These are phyloP conservation scores for Ceratobasidium sp. DNA, from an alignment of 1,284 basidiomycete species.

Conservation along the genomic window DNA sequence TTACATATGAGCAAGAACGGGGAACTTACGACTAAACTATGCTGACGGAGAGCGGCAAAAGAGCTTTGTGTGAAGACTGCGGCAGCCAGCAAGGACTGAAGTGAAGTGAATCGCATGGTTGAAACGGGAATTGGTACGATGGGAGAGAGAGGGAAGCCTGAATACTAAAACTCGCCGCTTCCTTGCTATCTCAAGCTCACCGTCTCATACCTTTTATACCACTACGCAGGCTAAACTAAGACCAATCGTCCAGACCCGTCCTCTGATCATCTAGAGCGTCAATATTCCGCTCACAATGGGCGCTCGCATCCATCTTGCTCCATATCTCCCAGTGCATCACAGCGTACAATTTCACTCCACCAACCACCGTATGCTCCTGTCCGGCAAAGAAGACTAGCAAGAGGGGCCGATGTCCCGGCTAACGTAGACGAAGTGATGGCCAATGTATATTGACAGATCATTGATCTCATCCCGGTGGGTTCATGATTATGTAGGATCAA, in stretches of 20 bases:
- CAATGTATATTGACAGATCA: constrained; percentile 2
- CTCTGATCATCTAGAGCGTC: background rate
- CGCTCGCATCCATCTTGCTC: background rate
- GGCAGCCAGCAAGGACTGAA: background rate
- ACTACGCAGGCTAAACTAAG: background rate
- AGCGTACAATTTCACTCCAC: background rate
- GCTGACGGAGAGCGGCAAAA: constrained; percentile 8
- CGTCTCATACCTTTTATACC: constrained; percentile 12
- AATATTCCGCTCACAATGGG: background rate
- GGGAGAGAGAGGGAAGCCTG: too few species aligned
- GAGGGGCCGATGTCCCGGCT: constrained; percentile 4
- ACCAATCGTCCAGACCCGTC: background rate
- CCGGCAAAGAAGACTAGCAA: background rate
- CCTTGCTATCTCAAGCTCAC: background rate
- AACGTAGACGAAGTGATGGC: constrained; percentile 14
- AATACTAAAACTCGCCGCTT: constrained; percentile 3
- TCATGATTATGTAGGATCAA: background rate
- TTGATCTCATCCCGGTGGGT: constrained; percentile 14
- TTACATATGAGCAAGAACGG: background rate
- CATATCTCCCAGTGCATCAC: background rate
- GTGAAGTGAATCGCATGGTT: background rate
- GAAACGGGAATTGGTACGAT: background rate
- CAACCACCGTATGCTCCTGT: background rate
- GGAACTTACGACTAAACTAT: constrained; percentile 18
- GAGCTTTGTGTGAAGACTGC: background rate